Conservation (phyloP, 805 yeast species). For the Spathaspora hagerdaliae region DNA sequence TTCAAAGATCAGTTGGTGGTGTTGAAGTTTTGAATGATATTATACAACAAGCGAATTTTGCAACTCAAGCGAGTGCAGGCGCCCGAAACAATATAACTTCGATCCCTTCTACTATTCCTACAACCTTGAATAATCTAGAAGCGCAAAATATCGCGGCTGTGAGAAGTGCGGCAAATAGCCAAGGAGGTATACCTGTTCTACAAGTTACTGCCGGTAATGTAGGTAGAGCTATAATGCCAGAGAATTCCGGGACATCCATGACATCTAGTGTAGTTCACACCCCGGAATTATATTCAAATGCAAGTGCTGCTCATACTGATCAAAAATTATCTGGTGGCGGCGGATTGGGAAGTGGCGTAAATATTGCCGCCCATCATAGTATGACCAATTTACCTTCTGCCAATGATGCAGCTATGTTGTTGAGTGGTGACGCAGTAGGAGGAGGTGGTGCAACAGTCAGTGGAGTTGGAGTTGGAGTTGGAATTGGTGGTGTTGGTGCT, state of each 20-base stretch:
- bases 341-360: neutral
- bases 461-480: neutral
- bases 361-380: constrained; percentile 19
- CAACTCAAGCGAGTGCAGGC: constrained; percentile 23
- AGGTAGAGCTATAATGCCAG: neutral
- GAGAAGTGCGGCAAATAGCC: constrained; percentile 6
- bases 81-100: constrained; percentile 20
- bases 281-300: constrained; percentile 7
- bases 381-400: constrained; percentile 20
- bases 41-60: constrained; percentile 29
- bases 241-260: neutral
- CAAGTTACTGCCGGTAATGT: neutral
- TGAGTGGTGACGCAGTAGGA: neutral
- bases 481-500: neutral
- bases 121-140: constrained; percentile 22
- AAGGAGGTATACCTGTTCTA: neutral
- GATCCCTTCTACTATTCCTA: constrained; percentile 38
- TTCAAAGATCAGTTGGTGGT: constrained; percentile 44
- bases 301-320: neutral
- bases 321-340: constrained; percentile 1
- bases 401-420: constrained; percentile 9
- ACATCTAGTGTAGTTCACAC: constrained; percentile 1
- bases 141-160: constrained; percentile 6
- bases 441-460: neutral
- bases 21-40: constrained; percentile 41